A percentile compares a stretch with the other conserved stretches of the same genome.
phyloP scores from a whole-genome alignment of 1,284 basidiomycete species.

The Schizophyllum amplum region DNA sequence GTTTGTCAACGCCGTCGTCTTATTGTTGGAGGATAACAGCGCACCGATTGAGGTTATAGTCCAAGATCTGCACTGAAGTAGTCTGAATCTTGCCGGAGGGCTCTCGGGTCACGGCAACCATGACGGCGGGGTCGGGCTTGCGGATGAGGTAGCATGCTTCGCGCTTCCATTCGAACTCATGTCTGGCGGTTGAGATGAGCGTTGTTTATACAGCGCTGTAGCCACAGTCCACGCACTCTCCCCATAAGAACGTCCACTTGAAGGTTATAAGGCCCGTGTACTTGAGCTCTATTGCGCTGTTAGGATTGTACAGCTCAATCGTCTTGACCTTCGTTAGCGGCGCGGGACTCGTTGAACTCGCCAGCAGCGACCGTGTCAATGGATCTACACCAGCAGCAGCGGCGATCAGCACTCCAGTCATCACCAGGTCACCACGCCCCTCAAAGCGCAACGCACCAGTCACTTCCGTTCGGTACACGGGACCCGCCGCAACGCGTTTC shows the following conservation, averaged over 20 bases:
- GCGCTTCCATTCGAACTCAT: slow-evolving; percentile 77
- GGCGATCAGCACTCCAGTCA: background rate
- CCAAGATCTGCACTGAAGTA: slow-evolving; percentile 60
- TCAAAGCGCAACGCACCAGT: slow-evolving; percentile 35
- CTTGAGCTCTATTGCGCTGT: slow-evolving; percentile 59
- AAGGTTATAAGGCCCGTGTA: slow-evolving; percentile 67
- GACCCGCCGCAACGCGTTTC: slow-evolving; percentile 36
- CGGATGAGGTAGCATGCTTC: slow-evolving; percentile 76
- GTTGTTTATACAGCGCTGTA: background rate
- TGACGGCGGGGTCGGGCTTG: slow-evolving; percentile 78
- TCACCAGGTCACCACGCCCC: background rate
- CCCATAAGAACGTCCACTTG: slow-evolving; percentile 74
- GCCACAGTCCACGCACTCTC: slow-evolving; percentile 41
- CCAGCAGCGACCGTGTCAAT: slow-evolving; percentile 6
- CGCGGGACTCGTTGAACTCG: slow-evolving; percentile 52
- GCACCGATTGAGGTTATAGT: slow-evolving; percentile 72
- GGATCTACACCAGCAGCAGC: background rate
- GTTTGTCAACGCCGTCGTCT: background rate
- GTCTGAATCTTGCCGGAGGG: slow-evolving; percentile 56
- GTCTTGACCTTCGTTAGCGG: slow-evolving; percentile 64
- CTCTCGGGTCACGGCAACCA: slow-evolving; percentile 74
- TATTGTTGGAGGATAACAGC: background rate
- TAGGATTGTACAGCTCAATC: slow-evolving; percentile 70
- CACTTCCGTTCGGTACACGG: slow-evolving; percentile 52
- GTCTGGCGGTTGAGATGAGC: slow-evolving; percentile 30